A percentile compares a stretch with the other conserved stretches of the same genome.
Conservation (phyloP, 495 filamentous ascomycete species). For the Penicillium salamii region DNA sequence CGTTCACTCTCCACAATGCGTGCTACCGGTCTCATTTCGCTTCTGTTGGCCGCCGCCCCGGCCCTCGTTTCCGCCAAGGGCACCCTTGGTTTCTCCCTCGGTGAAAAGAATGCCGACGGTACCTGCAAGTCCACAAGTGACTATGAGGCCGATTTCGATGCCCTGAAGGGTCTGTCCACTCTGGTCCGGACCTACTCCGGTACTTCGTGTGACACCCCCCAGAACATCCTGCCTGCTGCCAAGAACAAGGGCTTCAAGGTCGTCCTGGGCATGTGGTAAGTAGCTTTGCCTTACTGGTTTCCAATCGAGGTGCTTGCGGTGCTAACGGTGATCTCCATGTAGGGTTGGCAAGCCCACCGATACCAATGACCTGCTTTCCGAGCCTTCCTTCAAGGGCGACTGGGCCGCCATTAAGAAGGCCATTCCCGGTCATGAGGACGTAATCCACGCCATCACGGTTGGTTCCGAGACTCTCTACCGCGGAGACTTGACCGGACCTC, state of each 20-base stretch:
- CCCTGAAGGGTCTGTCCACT: conserved; percentile 48
- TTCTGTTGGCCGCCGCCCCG: conserved; percentile 41
- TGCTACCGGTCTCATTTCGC: conserved; percentile 35
- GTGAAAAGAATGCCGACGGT: conserved; percentile 50
- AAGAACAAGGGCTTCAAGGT: conserved; percentile 70
- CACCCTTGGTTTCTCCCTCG: conserved; percentile 49
- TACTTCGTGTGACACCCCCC: conserved; percentile 58
- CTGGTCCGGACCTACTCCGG: conserved; percentile 72
- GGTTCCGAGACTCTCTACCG: conserved; percentile 78
- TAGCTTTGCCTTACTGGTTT: conserved; percentile 5
- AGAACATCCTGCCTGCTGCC: conserved; percentile 69
- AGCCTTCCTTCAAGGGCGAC: conserved; percentile 62
- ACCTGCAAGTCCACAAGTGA: conserved; percentile 63
- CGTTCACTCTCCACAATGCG: conserved; percentile 34
- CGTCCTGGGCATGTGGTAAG: conserved; percentile 72
- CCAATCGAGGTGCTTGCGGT: conserved; percentile 2
- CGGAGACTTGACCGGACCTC: conserved; percentile 60
- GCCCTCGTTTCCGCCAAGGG: conserved; percentile 42
- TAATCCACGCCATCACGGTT: conserved; percentile 73
- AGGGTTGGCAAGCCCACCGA: conserved; percentile 57
- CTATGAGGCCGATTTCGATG: conserved; percentile 68
- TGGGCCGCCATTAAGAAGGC: conserved; percentile 55
- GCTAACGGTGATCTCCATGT: not conserved
- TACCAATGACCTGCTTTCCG: conserved; percentile 24
- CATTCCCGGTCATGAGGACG: conserved; percentile 51